Base-by-base conservation (phyloP, 352 stramenopile species). In the Phytophthora pluvialis region DNA sequence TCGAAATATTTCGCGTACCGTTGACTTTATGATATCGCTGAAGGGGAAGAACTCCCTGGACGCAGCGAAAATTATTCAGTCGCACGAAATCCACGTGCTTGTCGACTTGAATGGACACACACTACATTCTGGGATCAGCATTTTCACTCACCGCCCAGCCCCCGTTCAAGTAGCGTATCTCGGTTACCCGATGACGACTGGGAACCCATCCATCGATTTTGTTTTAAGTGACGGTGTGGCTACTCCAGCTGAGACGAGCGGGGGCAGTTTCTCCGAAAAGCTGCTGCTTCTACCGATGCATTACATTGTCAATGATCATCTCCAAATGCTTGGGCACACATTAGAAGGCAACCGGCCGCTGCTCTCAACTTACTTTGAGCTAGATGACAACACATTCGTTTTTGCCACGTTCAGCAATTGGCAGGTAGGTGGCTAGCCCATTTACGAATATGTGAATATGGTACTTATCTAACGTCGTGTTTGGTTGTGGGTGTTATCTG, bases 321-420 rank as follows among this genome's bases (percentile, higher is more conserved):
- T 90, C 45, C 85, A 96, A 57, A 76, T 96, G 65, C 74, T 91
- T 43, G 82, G 77, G 0, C 77, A 88, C 45, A 81, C 77, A 15
- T 36, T 86, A 15, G 53, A 75, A 59, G 75, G 67, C 1, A 28
- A 72, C 0, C 62, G 65, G 4, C 72, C 78, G 2, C 62, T 58
- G 28, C 46, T 73, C 4, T 59, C 69, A 5, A 50, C 69, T 4
- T 33, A 46, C 12, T 47, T 21, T 26, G 5, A 58, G 9, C 4
- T 43, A 66, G 33, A 28, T 12, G 36, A 49, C 36, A 46, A 49
- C 11, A 48, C 53, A 33, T 86, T 96, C 29, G 73, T 92, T 0
- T 94, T 96, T 45, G 86, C 85, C 13, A 90, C 83, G 12, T 93
- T 96, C 60, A 94, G 85, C 72, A 94, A 95, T 60, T 94, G 83